Evolutionary conservation across 257 asterid species (phyloP).

Genomic region (Nicotiana attenuata): DNA sequence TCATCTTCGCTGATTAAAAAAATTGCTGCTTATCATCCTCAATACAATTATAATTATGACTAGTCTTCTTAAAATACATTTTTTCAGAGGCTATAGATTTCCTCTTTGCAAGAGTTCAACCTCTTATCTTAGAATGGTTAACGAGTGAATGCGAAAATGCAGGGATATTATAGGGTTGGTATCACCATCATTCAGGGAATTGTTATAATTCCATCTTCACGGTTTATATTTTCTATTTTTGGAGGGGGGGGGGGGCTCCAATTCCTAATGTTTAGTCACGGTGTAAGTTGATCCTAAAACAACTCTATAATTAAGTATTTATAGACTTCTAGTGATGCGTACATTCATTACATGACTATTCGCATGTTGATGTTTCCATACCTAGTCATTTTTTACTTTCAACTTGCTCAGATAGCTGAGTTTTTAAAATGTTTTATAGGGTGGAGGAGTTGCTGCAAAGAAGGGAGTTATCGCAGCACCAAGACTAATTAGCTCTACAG

Average conservation of each 20-base stretch:
- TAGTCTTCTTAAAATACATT: neutral
- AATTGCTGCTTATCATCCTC: neutral
- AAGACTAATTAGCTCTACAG: slow-evolving; percentile 84
- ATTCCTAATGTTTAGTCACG: neutral
- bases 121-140: neutral
- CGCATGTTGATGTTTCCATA: neutral
- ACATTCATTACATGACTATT: neutral
- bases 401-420: neutral
- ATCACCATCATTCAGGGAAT: neutral
- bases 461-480: slow-evolving; percentile 69
- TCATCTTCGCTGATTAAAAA: neutral
- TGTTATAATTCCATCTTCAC: neutral
- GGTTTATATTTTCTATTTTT: neutral
- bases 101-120: neutral
- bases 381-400: neutral
- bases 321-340: neutral
- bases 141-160: neutral
- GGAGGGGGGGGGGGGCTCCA: neutral
- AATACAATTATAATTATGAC: neutral
- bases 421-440: slow-evolving; percentile 38
- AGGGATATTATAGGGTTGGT: neutral
- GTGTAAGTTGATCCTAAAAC: neutral
- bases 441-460: slow-evolving; percentile 74
- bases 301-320: neutral
- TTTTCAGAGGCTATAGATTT: neutral